Base-by-base conservation (phyloP, 108 stramenopile genomes). In the Nitzschia palea region DNA sequence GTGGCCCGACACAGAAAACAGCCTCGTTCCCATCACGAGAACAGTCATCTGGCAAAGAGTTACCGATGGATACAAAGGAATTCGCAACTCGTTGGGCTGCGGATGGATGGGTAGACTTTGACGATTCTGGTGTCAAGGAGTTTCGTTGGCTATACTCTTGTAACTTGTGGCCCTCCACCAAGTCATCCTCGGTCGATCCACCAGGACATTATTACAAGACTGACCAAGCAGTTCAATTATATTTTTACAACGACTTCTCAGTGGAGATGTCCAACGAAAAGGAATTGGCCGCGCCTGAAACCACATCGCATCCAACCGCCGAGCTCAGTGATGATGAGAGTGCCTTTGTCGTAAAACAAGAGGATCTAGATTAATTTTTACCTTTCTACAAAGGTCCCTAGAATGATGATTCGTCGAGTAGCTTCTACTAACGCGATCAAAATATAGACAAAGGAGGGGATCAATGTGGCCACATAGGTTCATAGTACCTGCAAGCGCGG, bases 181-280 rank as follows among this genome's bases (percentile, higher is more conserved):
- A 3, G 3, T 4, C 3, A 29, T 29, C 54, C 6, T 25, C n/a
- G 4, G n/a, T 4, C 15, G 47, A 48, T 48, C 47, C 47, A 20
- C 47, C 47, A 20, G 47, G 47, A 4, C 47, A 48, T 48, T 48
- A n/a, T 20, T 48, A 48, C 47, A 10, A 48, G 4, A 48, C 47
- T 20, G 22, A 48, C 15, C 8, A 10, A 4, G 47, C 8, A 48
- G 47, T n/a, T 12, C 4, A 48, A 18, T n/a, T 48, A 5, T 20
- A 48, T 20, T 48, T 48, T 20, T 48, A 48, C 47, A 48, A 48
- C n/a, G 47, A 48, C 8, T n/a, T 48, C 22, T 48, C 47, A 20
- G 47, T 48, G n/a, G 47, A 48, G 12, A 40, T 10, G 37, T 12
- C 12, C 37, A 40, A 52, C 18, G 26, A 52, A 52, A 52, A 20